phyloP scores from a whole-genome alignment of 164 flowering plant species.

The Akebia trifoliata region DNA sequence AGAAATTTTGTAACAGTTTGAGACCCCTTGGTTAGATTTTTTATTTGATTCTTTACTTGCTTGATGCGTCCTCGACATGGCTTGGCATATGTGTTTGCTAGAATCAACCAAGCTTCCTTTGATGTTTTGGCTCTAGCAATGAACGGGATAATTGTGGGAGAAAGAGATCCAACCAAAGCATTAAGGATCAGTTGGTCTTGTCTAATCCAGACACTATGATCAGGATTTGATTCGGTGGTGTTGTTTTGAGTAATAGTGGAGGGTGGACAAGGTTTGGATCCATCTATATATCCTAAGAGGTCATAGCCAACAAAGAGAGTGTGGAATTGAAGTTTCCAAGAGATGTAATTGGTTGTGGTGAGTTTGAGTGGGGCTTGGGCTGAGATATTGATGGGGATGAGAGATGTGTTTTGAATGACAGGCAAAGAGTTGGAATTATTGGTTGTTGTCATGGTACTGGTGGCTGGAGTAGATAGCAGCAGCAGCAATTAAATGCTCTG shows the following conservation, averaged over 20 bases:
- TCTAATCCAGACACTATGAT: neutral
- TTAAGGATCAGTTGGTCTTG: slow-evolving; percentile 2
- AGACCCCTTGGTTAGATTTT: neutral
- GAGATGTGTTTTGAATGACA: neutral
- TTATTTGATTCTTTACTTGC: slow-evolving; percentile 3
- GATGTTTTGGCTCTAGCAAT: slow-evolving; percentile 3
- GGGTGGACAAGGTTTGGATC: no score
- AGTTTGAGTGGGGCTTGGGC: neutral
- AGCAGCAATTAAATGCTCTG: no score
- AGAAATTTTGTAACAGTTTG: slow-evolving; percentile 2
- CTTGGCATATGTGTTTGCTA: slow-evolving; percentile 12
- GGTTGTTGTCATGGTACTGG: no score
- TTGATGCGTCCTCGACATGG: slow-evolving; percentile 5
- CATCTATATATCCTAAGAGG: slow-evolving; percentile 4
- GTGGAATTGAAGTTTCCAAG: neutral
- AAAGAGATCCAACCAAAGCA: neutral
- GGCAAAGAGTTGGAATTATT: no score
- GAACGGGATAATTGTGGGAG: slow-evolving; percentile 2
- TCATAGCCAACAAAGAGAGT: neutral
- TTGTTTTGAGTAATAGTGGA: no score
- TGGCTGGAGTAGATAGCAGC: no score
- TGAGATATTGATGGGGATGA: neutral
- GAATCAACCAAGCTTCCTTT: slow-evolving; percentile 4
- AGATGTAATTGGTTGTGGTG: neutral
- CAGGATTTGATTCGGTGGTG: no score